Base-by-base conservation (phyloP, 2,329 filamentous ascomycete genomes). In the Knufia petricola region DNA sequence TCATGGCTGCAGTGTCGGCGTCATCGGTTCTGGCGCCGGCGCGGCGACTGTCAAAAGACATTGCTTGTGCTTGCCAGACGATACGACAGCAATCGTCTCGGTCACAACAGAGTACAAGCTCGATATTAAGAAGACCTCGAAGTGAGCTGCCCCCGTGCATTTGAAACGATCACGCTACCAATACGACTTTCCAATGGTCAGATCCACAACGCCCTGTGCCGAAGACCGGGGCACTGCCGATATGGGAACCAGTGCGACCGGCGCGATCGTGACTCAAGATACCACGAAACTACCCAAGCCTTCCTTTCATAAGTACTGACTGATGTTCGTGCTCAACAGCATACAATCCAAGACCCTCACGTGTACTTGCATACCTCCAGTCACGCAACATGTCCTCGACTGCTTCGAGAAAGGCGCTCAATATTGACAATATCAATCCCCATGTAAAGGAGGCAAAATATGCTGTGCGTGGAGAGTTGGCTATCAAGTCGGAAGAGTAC, bases 381-480 rank as follows among this genome's bases (percentile, higher is more conserved):
- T 53, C 55, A 49, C 69, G 70, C 58, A 68, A 61, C 58, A 70
- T 77, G 68, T 65, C 69, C 43, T 66, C 71, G 42, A 66, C 70
- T 20, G 55, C 64, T 10, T 47, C 58, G 13, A 67, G 72, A 51
- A 69, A 70, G 42, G 71, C 73, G 51, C 75, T 98, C 59, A 85
- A 76, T 60, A 74, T 85, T 61, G 76, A 87, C 68, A 95, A 92
- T 73, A 94, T 98, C 75, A 98, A 96, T 73, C 86, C 81, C 43
- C 78, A 92, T 66, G 79, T 96, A 57, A 81, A 82, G 64, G 79
- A 81, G 53, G 92, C 92, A 63, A 82, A 95, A 71, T 98, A 98
- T 72, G 92, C 92, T 58, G 92, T 98, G 49, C 87, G 92, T 60
- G 92, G 92, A 63, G 92, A 96, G 70, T 79, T 98, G 55, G 90